Conservation (phyloP, 768 basidiomycete genomes). For the Botryobasidium botryosum region DNA sequence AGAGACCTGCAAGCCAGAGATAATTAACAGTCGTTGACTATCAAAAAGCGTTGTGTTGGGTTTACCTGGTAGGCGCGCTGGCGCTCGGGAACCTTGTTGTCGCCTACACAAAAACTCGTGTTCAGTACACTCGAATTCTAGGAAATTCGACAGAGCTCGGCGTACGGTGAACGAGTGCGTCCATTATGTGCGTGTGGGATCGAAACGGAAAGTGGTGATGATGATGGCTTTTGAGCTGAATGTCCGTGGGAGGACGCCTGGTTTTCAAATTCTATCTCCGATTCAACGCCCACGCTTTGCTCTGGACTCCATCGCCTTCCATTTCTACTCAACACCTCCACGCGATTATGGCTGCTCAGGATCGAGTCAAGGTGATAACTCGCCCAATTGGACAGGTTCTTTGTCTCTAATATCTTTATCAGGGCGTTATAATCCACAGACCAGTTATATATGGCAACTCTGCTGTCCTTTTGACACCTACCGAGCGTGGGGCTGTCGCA, state of each 20-base stretch:
- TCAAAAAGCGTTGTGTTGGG: constrained; percentile 6
- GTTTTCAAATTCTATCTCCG: constrained; percentile 7
- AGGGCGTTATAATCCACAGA: constrained; percentile 78
- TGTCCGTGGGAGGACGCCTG: neutral
- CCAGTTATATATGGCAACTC: constrained; percentile 95
- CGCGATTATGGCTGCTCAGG: constrained; percentile 11
- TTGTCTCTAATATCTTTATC: constrained; percentile 8
- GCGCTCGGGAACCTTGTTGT: constrained; percentile 46
- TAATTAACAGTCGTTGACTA: constrained; percentile 5
- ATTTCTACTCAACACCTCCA: constrained; percentile 2
- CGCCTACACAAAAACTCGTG: constrained; percentile 25
- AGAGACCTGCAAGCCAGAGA: constrained; percentile 25
- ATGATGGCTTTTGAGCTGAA: neutral
- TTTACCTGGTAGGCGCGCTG: constrained; percentile 54
- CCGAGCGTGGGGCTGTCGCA: constrained; percentile 37
- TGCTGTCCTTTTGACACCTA: constrained; percentile 54
- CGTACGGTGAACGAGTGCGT: neutral
- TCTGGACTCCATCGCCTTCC: neutral
- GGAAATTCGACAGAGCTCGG: neutral
- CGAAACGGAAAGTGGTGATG: neutral
- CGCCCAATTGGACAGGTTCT: constrained; percentile 6
- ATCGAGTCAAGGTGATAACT: constrained; percentile 10
- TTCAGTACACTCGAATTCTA: neutral
- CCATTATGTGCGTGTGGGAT: neutral
- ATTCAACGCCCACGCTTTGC: neutral